Percentiles rank a stretch among this genome's conserved stretches.
Conservation (phyloP, 208 protist genomes). For the Jaenimonas drosophilae region DNA sequence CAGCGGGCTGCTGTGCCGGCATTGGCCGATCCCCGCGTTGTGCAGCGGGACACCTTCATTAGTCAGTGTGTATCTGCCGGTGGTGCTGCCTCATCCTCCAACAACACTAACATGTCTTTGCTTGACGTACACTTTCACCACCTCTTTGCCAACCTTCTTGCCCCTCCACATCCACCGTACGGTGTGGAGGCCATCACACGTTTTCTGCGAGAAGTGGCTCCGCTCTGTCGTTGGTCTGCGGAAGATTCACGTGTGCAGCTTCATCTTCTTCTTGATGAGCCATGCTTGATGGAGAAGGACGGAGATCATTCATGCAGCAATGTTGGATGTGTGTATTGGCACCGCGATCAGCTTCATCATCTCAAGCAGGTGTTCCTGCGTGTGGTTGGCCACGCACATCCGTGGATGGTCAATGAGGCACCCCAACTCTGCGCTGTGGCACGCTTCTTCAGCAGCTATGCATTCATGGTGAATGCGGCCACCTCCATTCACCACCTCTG, state of each 20-base stretch:
- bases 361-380: constrained; percentile 9
- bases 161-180: no score
- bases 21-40: no score
- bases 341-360: constrained; percentile 46
- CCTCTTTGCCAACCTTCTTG: no score
- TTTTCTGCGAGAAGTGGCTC: constrained; percentile 34
- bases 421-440: constrained; percentile 16
- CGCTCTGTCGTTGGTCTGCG: constrained; percentile 30
- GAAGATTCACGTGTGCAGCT: constrained; percentile 8
- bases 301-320: constrained; percentile 16
- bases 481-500: constrained; percentile 13
- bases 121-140: no score
- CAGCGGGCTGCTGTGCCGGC: no score
- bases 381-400: no score
- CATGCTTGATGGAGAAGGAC: constrained; percentile 45
- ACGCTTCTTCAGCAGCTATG: constrained; percentile 2
- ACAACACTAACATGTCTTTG: no score
- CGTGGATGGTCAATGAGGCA: no score
- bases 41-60: no score
- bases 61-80: no score
- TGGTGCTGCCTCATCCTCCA: no score
- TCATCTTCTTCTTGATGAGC: constrained; percentile 43
- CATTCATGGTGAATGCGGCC: constrained; percentile 2
- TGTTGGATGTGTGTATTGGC: constrained; percentile 47
- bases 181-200: no score